A percentile compares a stretch with the other conserved stretches of the same genome.
Evolutionary conservation across 495 filamentous ascomycete genomes (phyloP).

Genomic region (Penicillium manginii): DNA sequence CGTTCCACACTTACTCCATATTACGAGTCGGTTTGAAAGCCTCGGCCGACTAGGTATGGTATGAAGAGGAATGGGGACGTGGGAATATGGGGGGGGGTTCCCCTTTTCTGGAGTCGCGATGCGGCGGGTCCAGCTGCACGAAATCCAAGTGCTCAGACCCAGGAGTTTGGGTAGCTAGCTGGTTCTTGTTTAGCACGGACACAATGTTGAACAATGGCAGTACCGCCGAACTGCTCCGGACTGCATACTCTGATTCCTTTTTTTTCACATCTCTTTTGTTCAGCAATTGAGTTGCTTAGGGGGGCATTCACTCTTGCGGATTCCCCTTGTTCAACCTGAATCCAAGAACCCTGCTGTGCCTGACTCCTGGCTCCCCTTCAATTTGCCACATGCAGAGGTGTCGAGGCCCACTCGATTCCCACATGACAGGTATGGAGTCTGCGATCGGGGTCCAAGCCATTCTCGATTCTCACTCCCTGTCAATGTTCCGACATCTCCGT

Average conservation of each 20-base stretch:
- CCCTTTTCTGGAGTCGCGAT: constrained; percentile 29
- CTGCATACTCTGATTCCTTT: background rate
- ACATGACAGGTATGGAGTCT: constrained; percentile 6
- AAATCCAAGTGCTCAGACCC: constrained; percentile 14
- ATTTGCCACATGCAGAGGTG: constrained; percentile 20
- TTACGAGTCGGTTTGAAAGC: constrained; percentile 5
- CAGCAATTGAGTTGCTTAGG: background rate
- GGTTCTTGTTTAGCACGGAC: background rate
- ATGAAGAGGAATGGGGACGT: constrained; percentile 1
- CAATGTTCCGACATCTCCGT: background rate
- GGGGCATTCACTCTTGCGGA: background rate
- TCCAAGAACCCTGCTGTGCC: constrained; percentile 3
- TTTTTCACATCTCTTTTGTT: background rate
- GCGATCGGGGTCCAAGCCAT: background rate
- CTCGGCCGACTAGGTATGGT: background rate
- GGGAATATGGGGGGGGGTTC: constrained; percentile 2
- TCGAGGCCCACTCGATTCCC: constrained; percentile 12
- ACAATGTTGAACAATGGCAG: constrained; percentile 1
- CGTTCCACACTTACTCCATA: constrained; percentile 8
- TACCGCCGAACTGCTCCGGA: constrained; percentile 2
- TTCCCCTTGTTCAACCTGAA: background rate
- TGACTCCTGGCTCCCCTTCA: background rate
- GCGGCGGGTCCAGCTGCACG: constrained; percentile 24
- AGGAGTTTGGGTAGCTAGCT: constrained; percentile 12
- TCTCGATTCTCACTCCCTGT: constrained; percentile 1